phyloP scores from a whole-genome alignment of 345 rosid species.

The Angophora floribunda region DNA sequence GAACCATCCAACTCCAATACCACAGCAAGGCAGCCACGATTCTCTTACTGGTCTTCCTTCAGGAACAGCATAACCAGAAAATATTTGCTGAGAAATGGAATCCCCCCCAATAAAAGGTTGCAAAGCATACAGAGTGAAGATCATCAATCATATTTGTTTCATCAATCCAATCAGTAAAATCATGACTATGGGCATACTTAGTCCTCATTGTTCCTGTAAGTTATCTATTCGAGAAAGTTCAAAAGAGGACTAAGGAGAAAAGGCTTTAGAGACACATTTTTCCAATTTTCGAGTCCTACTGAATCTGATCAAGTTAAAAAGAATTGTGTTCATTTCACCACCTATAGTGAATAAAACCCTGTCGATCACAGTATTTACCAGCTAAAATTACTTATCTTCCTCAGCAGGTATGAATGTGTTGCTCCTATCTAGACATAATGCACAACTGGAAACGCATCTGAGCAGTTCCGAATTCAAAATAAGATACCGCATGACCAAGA shows the following conservation, averaged over 20 bases:
- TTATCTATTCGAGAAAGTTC: background rate
- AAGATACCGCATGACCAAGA: background rate
- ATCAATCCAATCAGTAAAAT: background rate
- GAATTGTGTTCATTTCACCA: background rate
- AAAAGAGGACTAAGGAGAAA: background rate
- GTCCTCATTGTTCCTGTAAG: background rate
- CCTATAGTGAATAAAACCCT: background rate
- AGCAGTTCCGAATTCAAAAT: background rate
- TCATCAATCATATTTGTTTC: background rate
- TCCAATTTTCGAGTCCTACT: background rate
- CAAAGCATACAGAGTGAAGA: background rate
- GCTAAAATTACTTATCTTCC: background rate
- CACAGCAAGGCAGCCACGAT: too few relatives aligned
- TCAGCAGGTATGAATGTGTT: background rate
- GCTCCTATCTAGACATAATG: background rate
- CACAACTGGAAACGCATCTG: background rate
- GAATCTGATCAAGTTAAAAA: background rate
- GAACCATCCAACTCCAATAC: too few relatives aligned
- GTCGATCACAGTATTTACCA: rapidly evolving
- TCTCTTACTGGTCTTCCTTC: too few relatives aligned
- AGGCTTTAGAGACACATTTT: background rate
- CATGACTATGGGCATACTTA: background rate
- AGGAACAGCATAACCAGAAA: too few relatives aligned
- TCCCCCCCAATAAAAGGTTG: background rate
- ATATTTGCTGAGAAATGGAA: background rate